Evolutionary conservation across 352 stramenopile species (phyloP), one percentile per base, ranked within the genome.

Genomic region (Phytopythium litorale): DNA sequence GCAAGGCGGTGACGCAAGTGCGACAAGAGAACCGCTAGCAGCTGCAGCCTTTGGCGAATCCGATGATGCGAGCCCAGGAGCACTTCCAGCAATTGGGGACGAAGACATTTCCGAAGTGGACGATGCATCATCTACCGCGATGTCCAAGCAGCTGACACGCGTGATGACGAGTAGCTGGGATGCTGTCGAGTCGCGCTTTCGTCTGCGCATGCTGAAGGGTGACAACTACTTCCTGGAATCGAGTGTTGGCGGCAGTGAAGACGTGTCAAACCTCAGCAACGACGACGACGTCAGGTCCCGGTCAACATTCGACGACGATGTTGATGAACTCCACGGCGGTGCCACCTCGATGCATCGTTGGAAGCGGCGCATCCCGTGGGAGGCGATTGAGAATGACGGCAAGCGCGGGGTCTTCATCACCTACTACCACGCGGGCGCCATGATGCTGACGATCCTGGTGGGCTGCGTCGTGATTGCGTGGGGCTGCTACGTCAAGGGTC

Each of bases 331-430:
- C 11, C 63, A 76, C 35, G 71, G 70, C 33, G 60, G 68, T 6
- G 63, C 71, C n/a, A 42, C 48, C 19, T n/a, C 65, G 35, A 35
- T 21, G 45, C 46, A 52, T 52, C 46, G 56, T 5, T 53, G 63
- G 25, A 70, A 61, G 48, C 76, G 63, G 30, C 69, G 60, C 30
- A 69, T 87, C 8, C 84, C 88, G 42, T 92, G 83, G 83, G 76
- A 91, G 40, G 70, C 78, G 15, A 90, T 94, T 52, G 80, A 81
- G 35, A 89, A 86, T 51, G 78, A 87, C 33, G 82, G 85, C 38
- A 88, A 92, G 57, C 70, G 65, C 56, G 85, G 85, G 30, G 79
- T 94, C 45, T 91, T 94, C 60, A 91, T 94, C 64, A 88, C 85
- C 21, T 91, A 90, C 53, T 87, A 86, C 43, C 81, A 91, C 57